Evolutionary conservation across 805 yeast species (phyloP), one percentile per base, ranked within the genome.

Genomic region (Wickerhamiella hasegawae): DNA sequence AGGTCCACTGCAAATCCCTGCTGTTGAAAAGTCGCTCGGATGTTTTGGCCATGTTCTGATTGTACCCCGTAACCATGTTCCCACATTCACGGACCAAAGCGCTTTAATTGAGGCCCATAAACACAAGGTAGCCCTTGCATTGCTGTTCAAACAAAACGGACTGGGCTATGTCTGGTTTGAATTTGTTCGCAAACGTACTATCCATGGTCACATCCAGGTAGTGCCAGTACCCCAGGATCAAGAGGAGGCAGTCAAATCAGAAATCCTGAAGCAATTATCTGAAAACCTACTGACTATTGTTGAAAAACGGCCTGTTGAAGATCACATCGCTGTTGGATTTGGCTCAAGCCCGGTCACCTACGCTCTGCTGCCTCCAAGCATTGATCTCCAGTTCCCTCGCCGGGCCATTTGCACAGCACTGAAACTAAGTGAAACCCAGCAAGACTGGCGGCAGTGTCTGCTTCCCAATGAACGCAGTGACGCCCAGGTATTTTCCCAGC

Each of bases 121-220:
- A 8, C 10, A 12, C 5, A 12, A 19, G 19, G 12, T 17, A 2
- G 25, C 30, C 26, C 8, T 33, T 3, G 31, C 12, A 17, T 11
- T 4, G 14, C 4, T 18, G 16, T 33, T 21, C n/a, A n/a, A 16
- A 15, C 27, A 27, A 14, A 11, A 16, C 15, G 32, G 27, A 12
- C 27, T 33, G 15, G 32, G 4, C 4, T 12, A 29, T 6, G 19
- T 33, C 10, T 12, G 15, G 12, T 33, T 17, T n/a, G 36, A 33
- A 22, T 33, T 28, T 28, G 36, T 28, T 4, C 18, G 36, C 8
- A n/a, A 11, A 11, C 12, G 20, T 2, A 33, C 31, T 9, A 27
- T 33, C 18, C 36, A 33, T 12, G 36, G 36, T 17, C 36, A 33
- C 32, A 33, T 22, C 14, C 36, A 33, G 22, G 18, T 33, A 5